Conservation (phyloP, 345 rosid species). For the Sisymbrium altissimum region DNA sequence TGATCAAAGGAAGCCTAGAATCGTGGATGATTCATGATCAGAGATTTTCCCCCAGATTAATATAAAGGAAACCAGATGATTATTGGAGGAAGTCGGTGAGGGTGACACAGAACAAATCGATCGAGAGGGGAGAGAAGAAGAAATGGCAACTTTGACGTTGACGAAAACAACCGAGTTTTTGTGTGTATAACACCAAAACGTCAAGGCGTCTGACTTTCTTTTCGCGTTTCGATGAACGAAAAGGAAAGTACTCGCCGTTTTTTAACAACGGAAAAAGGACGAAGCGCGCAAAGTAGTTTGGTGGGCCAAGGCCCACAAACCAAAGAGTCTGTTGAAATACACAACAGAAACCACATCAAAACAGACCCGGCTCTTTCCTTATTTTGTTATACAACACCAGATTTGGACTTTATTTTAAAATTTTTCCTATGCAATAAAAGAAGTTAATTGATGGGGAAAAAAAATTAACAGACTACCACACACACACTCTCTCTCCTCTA, state of each 20-base stretch:
- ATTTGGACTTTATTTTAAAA: background rate
- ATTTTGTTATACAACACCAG: too few species aligned
- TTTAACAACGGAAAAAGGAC: background rate
- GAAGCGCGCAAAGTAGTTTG: background rate
- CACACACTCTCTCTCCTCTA: background rate
- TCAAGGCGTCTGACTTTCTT: background rate
- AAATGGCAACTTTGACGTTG: background rate
- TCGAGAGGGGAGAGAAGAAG: background rate
- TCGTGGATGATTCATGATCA: constrained; percentile 25
- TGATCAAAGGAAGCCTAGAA: background rate
- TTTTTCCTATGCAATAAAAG: background rate
- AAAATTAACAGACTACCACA: background rate
- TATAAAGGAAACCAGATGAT: background rate
- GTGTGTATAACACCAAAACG: background rate
- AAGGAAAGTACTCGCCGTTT: background rate
- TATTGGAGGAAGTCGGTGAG: background rate
- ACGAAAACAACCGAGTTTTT: constrained; percentile 2
- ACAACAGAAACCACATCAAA: background rate
- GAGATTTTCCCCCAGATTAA: background rate
- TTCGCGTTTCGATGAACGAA: background rate
- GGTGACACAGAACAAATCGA: background rate
- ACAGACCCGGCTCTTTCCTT: background rate
- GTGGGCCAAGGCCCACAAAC: background rate
- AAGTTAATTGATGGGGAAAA: background rate
- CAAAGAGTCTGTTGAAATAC: background rate